Conservation (phyloP, 192 early-diverging fungal genomes). For the Helicostylum pulchrum region DNA sequence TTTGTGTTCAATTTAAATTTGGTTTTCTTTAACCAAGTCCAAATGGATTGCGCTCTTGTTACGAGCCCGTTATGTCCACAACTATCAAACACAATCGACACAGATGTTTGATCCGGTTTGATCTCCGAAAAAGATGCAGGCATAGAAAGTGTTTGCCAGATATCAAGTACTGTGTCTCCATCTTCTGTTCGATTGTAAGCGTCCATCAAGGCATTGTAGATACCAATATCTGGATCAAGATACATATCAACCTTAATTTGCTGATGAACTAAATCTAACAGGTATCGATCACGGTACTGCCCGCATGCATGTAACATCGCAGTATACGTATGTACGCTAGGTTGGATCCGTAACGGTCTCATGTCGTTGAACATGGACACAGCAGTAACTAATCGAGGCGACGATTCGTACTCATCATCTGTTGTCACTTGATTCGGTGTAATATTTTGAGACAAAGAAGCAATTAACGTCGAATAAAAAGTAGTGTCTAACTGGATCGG, state of each 20-base stretch:
- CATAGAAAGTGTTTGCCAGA: slow-evolving; percentile 37
- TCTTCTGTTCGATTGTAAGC: slow-evolving; percentile 40
- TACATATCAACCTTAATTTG: slow-evolving; percentile 40
- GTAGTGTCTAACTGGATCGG: slow-evolving; percentile 8
- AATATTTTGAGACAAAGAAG: not conserved
- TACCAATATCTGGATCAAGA: slow-evolving; percentile 35
- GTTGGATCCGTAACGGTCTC: slow-evolving; percentile 27
- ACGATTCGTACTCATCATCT: not conserved
- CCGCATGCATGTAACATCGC: slow-evolving; percentile 29
- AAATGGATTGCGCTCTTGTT: slow-evolving; percentile 25
- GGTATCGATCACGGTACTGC: slow-evolving; percentile 15
- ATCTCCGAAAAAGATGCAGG: not conserved
- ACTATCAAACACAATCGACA: slow-evolving; percentile 40
- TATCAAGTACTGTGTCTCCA: slow-evolving; percentile 27
- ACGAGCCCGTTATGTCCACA: slow-evolving; percentile 33
- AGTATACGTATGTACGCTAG: slow-evolving; percentile 30
- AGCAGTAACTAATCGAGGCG: slow-evolving; percentile 12
- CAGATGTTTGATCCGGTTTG: slow-evolving; percentile 29
- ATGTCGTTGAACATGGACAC: slow-evolving; percentile 34
- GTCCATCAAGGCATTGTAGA: slow-evolving; percentile 47
- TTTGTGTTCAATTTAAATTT: slow-evolving; percentile 33
- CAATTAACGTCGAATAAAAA: slow-evolving; percentile 14
- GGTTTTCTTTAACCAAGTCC: slow-evolving; percentile 25
- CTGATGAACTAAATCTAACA: slow-evolving; percentile 32
- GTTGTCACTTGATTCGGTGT: not conserved